A percentile compares a stretch with the other conserved stretches of the same genome.
These are phyloP conservation scores for Flaveria ramosissima DNA, from an alignment of 129 eudicot genomes.

Conservation along the genomic window DNA sequence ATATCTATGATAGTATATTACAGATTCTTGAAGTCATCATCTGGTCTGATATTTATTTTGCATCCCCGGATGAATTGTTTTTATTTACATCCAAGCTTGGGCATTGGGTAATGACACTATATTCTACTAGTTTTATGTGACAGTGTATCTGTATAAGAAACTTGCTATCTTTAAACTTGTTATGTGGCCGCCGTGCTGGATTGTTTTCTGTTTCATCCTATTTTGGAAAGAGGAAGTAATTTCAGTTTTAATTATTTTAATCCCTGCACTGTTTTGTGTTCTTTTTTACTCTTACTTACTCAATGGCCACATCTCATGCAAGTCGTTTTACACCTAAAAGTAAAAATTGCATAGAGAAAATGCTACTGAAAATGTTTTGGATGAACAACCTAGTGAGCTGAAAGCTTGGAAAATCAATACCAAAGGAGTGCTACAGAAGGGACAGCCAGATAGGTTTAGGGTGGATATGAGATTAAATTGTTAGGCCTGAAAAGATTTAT, in stretches of 20 bases:
- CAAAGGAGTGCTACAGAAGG: not conserved
- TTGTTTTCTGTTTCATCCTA: no score
- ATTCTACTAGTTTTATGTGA: not conserved
- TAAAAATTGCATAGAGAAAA: not conserved
- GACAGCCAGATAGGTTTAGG: not conserved
- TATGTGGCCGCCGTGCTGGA: not conserved
- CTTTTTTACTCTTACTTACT: not conserved
- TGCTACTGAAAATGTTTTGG: not conserved
- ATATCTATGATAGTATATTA: conserved; percentile 7
- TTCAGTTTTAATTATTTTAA: not conserved
- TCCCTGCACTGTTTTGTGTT: not conserved
- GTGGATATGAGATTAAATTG: not conserved
- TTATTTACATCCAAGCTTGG: conserved; percentile 20
- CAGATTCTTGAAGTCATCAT: conserved; percentile 19
- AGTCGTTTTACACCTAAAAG: not conserved
- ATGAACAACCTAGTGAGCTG: not conserved
- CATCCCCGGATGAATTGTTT: conserved; percentile 4
- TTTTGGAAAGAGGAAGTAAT: not conserved
- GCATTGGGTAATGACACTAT: not conserved
- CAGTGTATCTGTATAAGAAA: not conserved
- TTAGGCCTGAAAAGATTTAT: not conserved
- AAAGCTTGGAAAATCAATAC: not conserved
- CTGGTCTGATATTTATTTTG: conserved; percentile 3
- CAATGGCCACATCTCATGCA: not conserved
- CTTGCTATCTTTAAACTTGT: conserved; percentile 2